These are phyloP conservation scores for Candida ovalis DNA, from an alignment of 805 yeast species.

Conservation along the genomic window DNA sequence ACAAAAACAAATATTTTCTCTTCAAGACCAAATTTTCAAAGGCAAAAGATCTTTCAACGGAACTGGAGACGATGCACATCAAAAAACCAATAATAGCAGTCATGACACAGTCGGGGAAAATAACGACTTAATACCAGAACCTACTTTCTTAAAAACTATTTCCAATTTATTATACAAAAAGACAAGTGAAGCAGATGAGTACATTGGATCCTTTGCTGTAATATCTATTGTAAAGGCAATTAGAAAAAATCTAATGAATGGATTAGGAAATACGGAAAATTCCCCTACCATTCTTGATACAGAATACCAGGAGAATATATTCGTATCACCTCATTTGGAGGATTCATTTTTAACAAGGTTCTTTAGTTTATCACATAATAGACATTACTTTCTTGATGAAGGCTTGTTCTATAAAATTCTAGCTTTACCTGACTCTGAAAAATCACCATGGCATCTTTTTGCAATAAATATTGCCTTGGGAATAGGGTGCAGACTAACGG, in stretches of 20 bases:
- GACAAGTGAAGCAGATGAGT: constrained; percentile 16
- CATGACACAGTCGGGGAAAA: neutral
- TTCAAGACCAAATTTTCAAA: neutral
- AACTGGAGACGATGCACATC: too few relatives aligned
- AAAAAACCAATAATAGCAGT: neutral
- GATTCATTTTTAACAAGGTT: constrained; percentile 12
- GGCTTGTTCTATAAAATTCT: constrained; percentile 7
- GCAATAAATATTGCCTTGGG: constrained; percentile 15
- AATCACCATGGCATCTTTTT: constrained; percentile 17
- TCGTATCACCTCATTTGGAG: constrained; percentile 14
- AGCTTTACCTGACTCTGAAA: constrained; percentile 5
- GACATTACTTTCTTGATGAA: constrained; percentile 17
- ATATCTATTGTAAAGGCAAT: constrained; percentile 22
- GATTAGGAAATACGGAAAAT: constrained; percentile 1
- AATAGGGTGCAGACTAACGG: constrained; percentile 18
- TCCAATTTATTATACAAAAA: constrained; percentile 13
- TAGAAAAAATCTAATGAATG: constrained; percentile 15
- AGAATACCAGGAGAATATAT: constrained; percentile 9
- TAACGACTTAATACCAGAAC: constrained; percentile 1
- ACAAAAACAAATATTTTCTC: neutral
- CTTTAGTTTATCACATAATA: constrained; percentile 17
- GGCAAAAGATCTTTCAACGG: neutral
- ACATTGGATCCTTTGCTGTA: constrained; percentile 23
- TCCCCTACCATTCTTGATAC: constrained; percentile 13
- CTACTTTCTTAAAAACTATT: constrained; percentile 5